These are phyloP conservation scores for Trichosporon faecale DNA, from an alignment of 1,284 basidiomycete species.

Conservation along the genomic window DNA sequence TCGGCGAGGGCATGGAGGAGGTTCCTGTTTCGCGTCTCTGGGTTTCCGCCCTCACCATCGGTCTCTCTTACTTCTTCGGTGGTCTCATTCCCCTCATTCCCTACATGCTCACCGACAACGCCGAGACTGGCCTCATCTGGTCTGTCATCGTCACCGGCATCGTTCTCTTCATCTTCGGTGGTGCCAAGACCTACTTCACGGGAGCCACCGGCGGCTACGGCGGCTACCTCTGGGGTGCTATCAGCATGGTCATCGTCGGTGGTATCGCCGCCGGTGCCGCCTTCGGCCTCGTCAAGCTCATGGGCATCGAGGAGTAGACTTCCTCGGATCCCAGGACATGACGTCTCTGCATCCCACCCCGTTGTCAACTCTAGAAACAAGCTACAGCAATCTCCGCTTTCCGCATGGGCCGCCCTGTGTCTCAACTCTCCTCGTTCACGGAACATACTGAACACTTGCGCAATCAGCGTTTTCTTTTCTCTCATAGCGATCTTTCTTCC, in stretches of 20 bases:
- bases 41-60: slow-evolving; percentile 87
- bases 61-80: slow-evolving; percentile 70
- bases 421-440: not conserved
- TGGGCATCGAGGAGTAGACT: slow-evolving; percentile 58
- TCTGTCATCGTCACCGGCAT: slow-evolving; percentile 66
- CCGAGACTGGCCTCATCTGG: slow-evolving; percentile 50
- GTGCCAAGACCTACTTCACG: slow-evolving; percentile 82
- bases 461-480: not conserved
- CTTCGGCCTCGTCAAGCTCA: slow-evolving; percentile 73
- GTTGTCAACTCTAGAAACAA: not conserved
- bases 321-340: not conserved
- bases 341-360: not conserved
- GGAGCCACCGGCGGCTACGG: slow-evolving; percentile 62
- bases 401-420: not conserved
- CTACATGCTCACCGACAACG: slow-evolving; percentile 74
- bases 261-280: slow-evolving; percentile 81
- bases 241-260: slow-evolving; percentile 84
- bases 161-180: slow-evolving; percentile 84
- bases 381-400: not conserved
- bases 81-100: slow-evolving; percentile 84
- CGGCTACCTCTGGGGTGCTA: slow-evolving; percentile 76
- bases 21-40: slow-evolving; percentile 67
- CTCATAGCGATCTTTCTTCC: not conserved
- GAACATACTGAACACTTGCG: not conserved
- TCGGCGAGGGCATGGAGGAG: slow-evolving; percentile 87